Base-by-base conservation (phyloP, 164 flowering plant genomes). In the Piper longum region DNA sequence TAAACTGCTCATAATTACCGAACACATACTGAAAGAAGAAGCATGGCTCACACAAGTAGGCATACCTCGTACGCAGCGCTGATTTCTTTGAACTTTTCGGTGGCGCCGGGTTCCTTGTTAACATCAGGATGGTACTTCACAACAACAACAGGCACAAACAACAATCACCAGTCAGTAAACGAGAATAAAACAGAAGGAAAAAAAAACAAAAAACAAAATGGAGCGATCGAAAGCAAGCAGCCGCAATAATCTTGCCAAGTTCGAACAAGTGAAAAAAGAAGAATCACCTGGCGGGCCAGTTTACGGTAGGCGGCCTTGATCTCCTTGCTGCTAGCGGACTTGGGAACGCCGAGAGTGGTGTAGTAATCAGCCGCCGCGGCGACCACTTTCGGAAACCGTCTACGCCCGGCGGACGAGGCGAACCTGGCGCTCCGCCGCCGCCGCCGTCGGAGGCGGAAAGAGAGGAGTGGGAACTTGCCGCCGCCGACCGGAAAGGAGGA, bases 11-110 rank as follows among this genome's bases (percentile, higher is more conserved):
- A 26, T 26, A 2, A 26, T 26, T 26, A 26, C 36, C 2, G 36
- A 26, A 2, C 36, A 26, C 36, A 26, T 26, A 26, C 52, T 48
- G 9, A 9, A 12, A 48, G 14, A 4, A 48, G 14, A 48, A 48
- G 52, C 14, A 48, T 9, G 14, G 52, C 7, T 48, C 3, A 9
- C 14, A 48, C 11, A 41, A 26, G 16, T 4, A 59, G 5, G 13
- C 45, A 40, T 60, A 92, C 98, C 98, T 93, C 98, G 76, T 93
- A 93, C 5, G 98, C 98, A 66, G 87, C 74, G 72, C 95, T 88
- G 52, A 93, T 93, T 80, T 93, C 98, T 79, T 89, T 92, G 66
- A 92, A 92, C 69, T 89, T 92, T 57, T 92, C 98, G 18, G 96
- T 86, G 61, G 98, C 98, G 66, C 91, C 96, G 65, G 98, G 96